Evolutionary conservation across 73 alveolate species (phyloP).

Genomic region (Tetrahymena thermophila): DNA sequence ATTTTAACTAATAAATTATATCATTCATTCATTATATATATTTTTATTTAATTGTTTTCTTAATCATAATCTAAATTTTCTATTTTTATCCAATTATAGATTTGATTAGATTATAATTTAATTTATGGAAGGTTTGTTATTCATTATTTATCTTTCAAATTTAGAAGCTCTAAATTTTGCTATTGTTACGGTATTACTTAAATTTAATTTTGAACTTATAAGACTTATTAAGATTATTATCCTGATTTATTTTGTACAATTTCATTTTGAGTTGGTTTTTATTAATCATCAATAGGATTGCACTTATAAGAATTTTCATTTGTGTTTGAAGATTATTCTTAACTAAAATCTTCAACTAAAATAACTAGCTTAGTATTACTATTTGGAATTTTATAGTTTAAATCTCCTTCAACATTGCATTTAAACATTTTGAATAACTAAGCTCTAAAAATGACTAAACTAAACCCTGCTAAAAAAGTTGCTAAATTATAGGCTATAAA

Average conservation of each 20-base stretch:
- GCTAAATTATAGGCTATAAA: neutral
- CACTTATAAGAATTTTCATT: neutral
- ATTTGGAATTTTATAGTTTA: neutral
- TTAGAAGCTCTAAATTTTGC: neutral
- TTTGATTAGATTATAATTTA: no score
- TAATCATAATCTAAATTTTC: no score
- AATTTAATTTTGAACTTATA: no score
- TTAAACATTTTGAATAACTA: neutral
- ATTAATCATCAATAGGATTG: neutral
- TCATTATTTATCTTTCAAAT: no score
- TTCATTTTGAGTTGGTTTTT: neutral
- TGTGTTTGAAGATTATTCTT: neutral
- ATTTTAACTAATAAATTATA: no score
- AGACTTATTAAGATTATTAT: neutral
- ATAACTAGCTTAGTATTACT: neutral
- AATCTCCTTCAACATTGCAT: neutral
- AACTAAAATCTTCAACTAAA: neutral
- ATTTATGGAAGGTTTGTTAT: no score
- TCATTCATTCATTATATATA: no score
- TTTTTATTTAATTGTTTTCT: no score
- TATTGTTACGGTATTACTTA: neutral
- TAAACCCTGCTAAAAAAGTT: neutral
- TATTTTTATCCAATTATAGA: no score
- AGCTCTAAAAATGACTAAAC: neutral
- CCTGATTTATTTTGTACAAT: neutral